Evolutionary conservation across 441 rosid genomes (phyloP).

Genomic region (Geranium incanum): DNA sequence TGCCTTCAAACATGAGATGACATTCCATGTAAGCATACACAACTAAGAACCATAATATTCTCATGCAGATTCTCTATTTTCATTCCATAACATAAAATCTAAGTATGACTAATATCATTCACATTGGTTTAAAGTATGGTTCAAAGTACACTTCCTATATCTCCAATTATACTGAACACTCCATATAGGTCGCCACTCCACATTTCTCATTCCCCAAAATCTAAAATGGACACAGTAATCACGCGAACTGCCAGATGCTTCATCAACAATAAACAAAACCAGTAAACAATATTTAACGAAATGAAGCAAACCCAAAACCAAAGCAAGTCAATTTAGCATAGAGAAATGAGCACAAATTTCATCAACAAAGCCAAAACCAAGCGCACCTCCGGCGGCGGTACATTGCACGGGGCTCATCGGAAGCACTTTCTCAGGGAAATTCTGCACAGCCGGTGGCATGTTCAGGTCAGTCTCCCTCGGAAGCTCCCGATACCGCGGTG

Average conservation of each 20-base stretch:
- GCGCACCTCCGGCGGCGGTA: conserved; percentile 53
- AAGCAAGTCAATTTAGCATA: background rate
- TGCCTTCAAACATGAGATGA: background rate
- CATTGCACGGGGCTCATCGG: conserved; percentile 54
- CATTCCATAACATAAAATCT: background rate
- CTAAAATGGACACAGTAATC: background rate
- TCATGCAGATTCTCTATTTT: background rate
- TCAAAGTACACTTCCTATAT: background rate
- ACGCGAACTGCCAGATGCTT: background rate
- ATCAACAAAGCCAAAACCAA: background rate
- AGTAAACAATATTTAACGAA: background rate
- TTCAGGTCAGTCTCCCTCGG: conserved; percentile 82
- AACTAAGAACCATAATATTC: background rate
- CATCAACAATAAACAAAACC: background rate
- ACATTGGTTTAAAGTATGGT: background rate
- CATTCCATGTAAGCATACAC: background rate
- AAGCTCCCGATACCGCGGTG: conserved; percentile 66
- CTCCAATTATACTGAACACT: background rate
- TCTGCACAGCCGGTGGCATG: conserved; percentile 49
- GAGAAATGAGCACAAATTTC: background rate
- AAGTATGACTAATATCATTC: background rate
- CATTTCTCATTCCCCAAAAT: background rate
- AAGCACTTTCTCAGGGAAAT: conserved; percentile 59
- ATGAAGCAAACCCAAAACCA: too few species aligned
- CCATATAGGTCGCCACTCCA: background rate